Percentiles rank a stretch among this genome's conserved stretches.
Conservation (phyloP, 2,329 filamentous ascomycete genomes). For the Gnomoniopsis sp. region DNA sequence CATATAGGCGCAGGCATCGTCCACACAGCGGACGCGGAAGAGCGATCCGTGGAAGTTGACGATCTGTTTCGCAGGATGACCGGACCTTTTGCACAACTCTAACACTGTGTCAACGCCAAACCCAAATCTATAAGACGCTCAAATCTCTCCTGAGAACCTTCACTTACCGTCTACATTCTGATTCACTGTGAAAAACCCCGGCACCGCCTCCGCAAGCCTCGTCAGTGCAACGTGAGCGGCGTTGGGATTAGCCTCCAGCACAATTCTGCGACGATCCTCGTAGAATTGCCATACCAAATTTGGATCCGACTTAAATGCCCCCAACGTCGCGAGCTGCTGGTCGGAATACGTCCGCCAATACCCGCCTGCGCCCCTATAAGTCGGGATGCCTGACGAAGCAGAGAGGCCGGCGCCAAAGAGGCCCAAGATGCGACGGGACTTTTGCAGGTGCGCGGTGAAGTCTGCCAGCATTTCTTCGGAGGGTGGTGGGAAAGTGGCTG, state of each 20-base stretch:
- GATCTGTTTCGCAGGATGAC: constrained; percentile 65
- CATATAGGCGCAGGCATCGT: constrained; percentile 65
- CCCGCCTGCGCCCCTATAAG: background rate
- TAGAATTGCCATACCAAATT: constrained; percentile 2
- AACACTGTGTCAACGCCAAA: background rate
- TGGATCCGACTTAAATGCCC: background rate
- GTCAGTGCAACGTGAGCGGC: background rate
- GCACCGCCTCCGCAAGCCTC: background rate
- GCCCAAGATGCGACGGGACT: background rate
- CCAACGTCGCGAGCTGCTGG: background rate
- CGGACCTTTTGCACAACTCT: constrained; percentile 43
- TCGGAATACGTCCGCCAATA: background rate
- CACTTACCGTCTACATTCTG: background rate
- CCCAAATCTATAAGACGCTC: background rate
- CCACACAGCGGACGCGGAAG: constrained; percentile 76
- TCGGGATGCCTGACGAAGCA: background rate
- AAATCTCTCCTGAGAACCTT: no score
- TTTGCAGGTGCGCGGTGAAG: background rate
- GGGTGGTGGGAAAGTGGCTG: background rate
- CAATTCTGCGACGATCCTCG: background rate
- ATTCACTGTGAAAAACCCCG: background rate
- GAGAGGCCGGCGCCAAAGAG: background rate
- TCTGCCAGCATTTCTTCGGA: background rate
- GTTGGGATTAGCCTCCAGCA: background rate
- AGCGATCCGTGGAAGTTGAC: constrained; percentile 80